phyloP scores from a whole-genome alignment of 192 early-diverging fungal species.

The Backusella australiensis region DNA sequence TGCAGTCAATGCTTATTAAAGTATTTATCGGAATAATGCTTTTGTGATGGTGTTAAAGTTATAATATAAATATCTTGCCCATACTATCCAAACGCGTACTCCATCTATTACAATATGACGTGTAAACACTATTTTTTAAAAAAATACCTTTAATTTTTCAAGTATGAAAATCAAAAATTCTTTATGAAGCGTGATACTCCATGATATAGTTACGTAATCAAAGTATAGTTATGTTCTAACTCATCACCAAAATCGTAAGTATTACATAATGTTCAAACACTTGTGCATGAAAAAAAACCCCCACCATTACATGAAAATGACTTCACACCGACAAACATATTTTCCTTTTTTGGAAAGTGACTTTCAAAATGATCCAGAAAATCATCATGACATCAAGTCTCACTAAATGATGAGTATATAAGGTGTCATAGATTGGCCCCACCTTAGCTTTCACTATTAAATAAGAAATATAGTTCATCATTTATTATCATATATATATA shows the following conservation, averaged over 20 bases:
- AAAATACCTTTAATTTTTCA: no score
- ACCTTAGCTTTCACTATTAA: background rate
- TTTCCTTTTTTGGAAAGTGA: background rate
- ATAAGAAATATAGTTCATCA: background rate
- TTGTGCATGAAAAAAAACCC: no score
- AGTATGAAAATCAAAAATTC: no score
- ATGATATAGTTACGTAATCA: background rate
- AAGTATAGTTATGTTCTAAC: background rate
- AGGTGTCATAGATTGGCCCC: background rate
- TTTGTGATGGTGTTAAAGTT: no score
- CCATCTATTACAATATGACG: no score
- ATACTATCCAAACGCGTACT: no score
- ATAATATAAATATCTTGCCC: no score
- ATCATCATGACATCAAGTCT: conserved; percentile 4
- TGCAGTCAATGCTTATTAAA: no score
- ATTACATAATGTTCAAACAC: no score
- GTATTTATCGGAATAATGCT: no score
- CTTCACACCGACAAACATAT: background rate
- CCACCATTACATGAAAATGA: background rate
- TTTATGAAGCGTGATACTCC: no score
- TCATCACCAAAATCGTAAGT: background rate
- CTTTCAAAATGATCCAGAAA: background rate
- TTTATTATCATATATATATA: background rate
- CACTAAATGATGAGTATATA: background rate
- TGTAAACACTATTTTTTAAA: no score